phyloP scores from a whole-genome alignment of 2,329 filamentous ascomycete species.

The Didymella exigua region DNA sequence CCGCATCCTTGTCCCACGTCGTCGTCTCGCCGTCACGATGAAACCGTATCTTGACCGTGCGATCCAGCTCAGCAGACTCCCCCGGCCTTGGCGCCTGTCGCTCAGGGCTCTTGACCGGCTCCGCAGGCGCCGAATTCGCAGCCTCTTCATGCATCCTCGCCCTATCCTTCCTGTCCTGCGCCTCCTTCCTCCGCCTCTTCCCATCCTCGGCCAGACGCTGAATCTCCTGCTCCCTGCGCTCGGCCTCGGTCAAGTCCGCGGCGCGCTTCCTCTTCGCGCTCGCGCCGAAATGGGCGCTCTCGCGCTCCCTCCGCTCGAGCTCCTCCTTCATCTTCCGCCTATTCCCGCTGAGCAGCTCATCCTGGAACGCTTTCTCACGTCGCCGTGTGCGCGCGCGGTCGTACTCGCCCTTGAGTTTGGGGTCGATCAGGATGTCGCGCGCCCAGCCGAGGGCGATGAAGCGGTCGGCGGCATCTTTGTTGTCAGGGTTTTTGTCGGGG shows the following conservation, averaged over 20 bases:
- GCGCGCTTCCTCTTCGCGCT: conserved; percentile 52
- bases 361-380: conserved; percentile 71
- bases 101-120: conserved; percentile 44
- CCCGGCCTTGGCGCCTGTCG: conserved; percentile 26
- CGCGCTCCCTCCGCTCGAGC: conserved; percentile 75
- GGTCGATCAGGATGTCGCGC: conserved; percentile 79
- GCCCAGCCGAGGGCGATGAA: conserved; percentile 87
- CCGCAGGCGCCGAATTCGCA: conserved; percentile 28
- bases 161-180: conserved; percentile 58
- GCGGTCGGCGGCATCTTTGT: conserved; percentile 69
- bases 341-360: conserved; percentile 74
- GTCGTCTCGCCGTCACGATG: conserved; percentile 53
- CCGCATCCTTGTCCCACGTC: conserved; percentile 54
- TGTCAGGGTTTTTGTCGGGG: conserved; percentile 79
- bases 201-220: conserved; percentile 54
- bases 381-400: conserved; percentile 76
- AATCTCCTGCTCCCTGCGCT: conserved; percentile 62
- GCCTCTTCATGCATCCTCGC: conserved; percentile 60
- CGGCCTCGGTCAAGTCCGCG: conserved; percentile 56
- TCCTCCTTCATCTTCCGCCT: conserved; percentile 83
- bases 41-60: conserved; percentile 65
- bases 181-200: conserved; percentile 61
- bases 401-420: conserved; percentile 74
- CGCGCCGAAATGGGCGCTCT: conserved; percentile 40
- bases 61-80: conserved; percentile 58